A percentile compares a stretch with the other conserved stretches of the same genome.
Evolutionary conservation across 805 yeast species (phyloP).

Genomic region (Candida taoyuanica): DNA sequence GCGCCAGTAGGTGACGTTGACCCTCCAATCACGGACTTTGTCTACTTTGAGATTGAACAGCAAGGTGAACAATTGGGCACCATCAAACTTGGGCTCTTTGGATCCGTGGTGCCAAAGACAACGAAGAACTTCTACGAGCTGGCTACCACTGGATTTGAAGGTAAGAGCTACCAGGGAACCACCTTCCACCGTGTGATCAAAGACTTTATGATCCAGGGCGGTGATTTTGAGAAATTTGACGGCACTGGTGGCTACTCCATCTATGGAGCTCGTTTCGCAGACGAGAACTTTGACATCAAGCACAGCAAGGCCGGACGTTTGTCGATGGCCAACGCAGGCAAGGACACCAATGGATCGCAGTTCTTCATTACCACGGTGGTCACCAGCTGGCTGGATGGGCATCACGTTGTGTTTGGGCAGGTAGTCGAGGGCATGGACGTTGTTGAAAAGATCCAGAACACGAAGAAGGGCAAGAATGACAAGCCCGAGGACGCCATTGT

Average conservation of each 20-base stretch:
- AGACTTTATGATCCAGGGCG: constrained; percentile 82
- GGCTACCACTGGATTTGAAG: constrained; percentile 30
- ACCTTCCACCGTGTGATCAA: constrained; percentile 71
- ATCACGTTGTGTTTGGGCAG: constrained; percentile 77
- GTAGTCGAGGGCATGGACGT: constrained; percentile 59
- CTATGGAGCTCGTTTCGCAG: constrained; percentile 67
- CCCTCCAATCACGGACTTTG: constrained; percentile 27
- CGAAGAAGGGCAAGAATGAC: constrained; percentile 38
- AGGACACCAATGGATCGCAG: constrained; percentile 64
- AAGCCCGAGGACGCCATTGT: constrained; percentile 42
- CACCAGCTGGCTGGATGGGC: constrained; percentile 47
- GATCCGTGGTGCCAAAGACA: constrained; percentile 60
- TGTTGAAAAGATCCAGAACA: constrained; percentile 54
- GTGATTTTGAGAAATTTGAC: constrained; percentile 63
- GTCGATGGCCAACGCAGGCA: constrained; percentile 71
- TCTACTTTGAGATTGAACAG: constrained; percentile 22
- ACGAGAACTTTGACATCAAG: constrained; percentile 68
- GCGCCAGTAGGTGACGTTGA: background rate
- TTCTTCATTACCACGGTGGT: constrained; percentile 61
- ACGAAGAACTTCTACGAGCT: constrained; percentile 53
- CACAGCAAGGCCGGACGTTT: constrained; percentile 67
- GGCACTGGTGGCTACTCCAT: constrained; percentile 81
- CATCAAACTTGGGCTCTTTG: constrained; percentile 60
- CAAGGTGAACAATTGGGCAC: constrained; percentile 22
- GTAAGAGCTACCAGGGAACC: constrained; percentile 48